Conservation (phyloP, 768 basidiomycete species). For the Boletellus sp. region DNA sequence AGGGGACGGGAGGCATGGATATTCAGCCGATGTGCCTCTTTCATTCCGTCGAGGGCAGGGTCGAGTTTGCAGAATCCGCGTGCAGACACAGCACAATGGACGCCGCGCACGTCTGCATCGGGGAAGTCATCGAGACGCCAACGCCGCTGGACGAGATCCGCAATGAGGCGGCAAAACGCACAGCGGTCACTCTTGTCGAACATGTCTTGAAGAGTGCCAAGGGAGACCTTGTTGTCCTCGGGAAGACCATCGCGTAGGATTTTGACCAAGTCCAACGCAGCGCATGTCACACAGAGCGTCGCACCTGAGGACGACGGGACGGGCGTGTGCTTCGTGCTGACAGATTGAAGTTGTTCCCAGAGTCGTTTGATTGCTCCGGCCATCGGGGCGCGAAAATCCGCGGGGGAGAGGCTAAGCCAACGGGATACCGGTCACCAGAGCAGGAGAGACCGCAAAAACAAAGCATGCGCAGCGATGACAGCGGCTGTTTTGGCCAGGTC, state of each 20-base stretch:
- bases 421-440: too few species aligned
- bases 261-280: conserved; percentile 5
- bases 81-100: conserved; percentile 5
- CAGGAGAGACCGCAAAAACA: too few species aligned
- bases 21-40: conserved; percentile 10
- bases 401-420: too few species aligned
- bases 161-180: conserved; percentile 15
- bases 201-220: conserved; percentile 11
- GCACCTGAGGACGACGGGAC: background rate
- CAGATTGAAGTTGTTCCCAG: background rate
- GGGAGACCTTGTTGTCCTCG: background rate
- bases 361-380: conserved; percentile 4
- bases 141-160: conserved; percentile 4
- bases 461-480: too few species aligned
- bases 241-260: conserved; percentile 15
- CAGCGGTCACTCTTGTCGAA: conserved; percentile 5
- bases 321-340: background rate
- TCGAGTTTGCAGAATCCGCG: background rate
- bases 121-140: conserved; percentile 17
- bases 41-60: conserved; percentile 1
- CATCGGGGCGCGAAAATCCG: background rate
- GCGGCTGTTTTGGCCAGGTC: too few species aligned
- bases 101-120: conserved; percentile 3
- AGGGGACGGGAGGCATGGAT: conserved; percentile 11
- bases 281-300: conserved; percentile 11